Evolutionary conservation across 2,329 filamentous ascomycete species (phyloP).

Genomic region (Fusarium sp.): DNA sequence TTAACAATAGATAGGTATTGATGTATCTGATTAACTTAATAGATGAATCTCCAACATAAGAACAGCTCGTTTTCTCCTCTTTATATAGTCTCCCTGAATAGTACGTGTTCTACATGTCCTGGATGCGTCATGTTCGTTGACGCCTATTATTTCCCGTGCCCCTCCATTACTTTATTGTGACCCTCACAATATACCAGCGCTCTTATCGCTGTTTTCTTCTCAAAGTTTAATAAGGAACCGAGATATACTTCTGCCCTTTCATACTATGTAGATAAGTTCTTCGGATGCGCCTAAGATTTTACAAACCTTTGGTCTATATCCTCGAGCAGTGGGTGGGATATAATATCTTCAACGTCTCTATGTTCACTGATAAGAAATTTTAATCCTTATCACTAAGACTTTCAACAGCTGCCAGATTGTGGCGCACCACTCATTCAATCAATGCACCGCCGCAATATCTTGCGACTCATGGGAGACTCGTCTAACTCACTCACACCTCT

Average conservation of each 20-base stretch:
- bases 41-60: background rate
- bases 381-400: constrained; percentile 23
- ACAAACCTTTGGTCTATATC: background rate
- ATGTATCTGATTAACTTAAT: background rate
- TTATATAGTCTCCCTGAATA: background rate
- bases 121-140: constrained; percentile 39
- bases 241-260: background rate
- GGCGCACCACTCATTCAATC: constrained; percentile 16
- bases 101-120: background rate
- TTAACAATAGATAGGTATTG: background rate
- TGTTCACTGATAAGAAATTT: constrained; percentile 30
- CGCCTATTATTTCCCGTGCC: constrained; percentile 23
- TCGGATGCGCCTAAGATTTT: background rate
- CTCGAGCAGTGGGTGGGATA: background rate
- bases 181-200: background rate
- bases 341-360: background rate
- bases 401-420: constrained; percentile 16
- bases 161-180: background rate
- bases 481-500: constrained; percentile 17
- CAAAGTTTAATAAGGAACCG: background rate
- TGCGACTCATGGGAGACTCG: constrained; percentile 29
- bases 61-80: background rate
- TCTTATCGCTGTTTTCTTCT: background rate
- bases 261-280: background rate
- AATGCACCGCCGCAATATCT: constrained; percentile 27